Percentiles rank a stretch among this genome's conserved stretches.
Conservation (phyloP, 768 basidiomycete species). For the Gloeopeniophorella convolvens region DNA sequence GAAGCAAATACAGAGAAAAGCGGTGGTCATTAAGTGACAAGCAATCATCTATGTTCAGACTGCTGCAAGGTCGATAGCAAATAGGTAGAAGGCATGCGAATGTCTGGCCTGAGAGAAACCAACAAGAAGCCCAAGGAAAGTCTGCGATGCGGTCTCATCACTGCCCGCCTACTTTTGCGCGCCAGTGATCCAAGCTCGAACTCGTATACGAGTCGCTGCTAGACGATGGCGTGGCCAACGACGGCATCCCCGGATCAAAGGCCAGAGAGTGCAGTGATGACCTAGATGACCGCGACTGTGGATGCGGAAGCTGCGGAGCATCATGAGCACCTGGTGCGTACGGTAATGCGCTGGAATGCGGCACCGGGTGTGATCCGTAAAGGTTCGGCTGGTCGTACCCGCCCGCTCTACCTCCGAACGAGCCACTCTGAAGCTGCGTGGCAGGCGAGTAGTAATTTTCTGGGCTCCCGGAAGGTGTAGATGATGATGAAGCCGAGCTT, state of each 20-base stretch:
- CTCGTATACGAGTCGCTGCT: slow-evolving; percentile 3
- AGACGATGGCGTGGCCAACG: slow-evolving; percentile 1
- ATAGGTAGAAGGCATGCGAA: slow-evolving; percentile 9
- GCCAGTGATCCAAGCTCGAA: slow-evolving; percentile 14
- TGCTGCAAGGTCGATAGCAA: slow-evolving; percentile 5
- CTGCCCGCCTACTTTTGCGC: slow-evolving; percentile 16
- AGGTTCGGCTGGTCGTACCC: slow-evolving; percentile 14
- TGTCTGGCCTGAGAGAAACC: background rate
- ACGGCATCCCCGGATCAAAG: slow-evolving; percentile 7
- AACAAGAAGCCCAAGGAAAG: background rate
- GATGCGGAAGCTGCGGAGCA: slow-evolving; percentile 8
- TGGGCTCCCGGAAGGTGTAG: slow-evolving; percentile 14
- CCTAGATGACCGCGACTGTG: slow-evolving; percentile 9
- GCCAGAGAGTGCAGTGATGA: slow-evolving; percentile 8
- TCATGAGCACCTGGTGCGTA: slow-evolving; percentile 7
- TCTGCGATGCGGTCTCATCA: background rate
- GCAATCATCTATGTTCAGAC: slow-evolving; percentile 7
- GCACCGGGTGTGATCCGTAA: slow-evolving; percentile 14
- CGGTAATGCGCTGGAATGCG: background rate
- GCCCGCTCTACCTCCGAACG: slow-evolving; percentile 12
- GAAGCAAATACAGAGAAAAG: slow-evolving; percentile 6
- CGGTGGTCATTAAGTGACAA: background rate
- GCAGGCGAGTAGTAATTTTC: slow-evolving; percentile 17
- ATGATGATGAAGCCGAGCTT: slow-evolving; percentile 15
- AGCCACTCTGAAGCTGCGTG: slow-evolving; percentile 11